Evolutionary conservation across 2,329 filamentous ascomycete species (phyloP).

Genomic region (Colletotrichum eremochloae): DNA sequence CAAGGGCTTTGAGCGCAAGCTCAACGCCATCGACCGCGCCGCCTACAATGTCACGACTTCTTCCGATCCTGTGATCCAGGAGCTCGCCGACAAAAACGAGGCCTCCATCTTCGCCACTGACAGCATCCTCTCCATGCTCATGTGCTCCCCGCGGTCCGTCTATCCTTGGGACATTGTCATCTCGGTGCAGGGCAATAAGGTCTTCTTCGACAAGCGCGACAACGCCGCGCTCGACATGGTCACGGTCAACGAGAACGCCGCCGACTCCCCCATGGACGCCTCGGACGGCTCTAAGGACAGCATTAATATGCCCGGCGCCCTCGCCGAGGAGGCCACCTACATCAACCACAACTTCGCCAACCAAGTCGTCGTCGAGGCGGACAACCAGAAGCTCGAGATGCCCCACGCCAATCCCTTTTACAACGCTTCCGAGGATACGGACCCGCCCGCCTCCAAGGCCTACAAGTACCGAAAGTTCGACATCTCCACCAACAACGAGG

Average conservation of each 20-base stretch:
- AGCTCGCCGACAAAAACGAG: constrained; percentile 94
- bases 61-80: constrained; percentile 95
- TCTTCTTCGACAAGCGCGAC: constrained; percentile 99
- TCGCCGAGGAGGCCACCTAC: constrained; percentile 97
- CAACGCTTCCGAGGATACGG: constrained; percentile 91
- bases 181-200: constrained; percentile 91
- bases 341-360: constrained; percentile 99
- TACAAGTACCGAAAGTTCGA: constrained; percentile 99
- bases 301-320: constrained; percentile 92
- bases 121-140: constrained; percentile 98
- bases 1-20: constrained; percentile 88
- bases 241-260: constrained; percentile 98
- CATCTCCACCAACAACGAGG: constrained; percentile 92
- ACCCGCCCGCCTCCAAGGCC: constrained; percentile 93
- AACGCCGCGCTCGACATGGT: constrained; percentile 96
- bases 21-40: constrained; percentile 90
- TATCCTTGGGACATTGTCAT: constrained; percentile 99
- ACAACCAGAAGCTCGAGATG: constrained; percentile 85
- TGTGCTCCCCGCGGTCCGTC: constrained; percentile 96
- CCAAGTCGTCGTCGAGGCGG: constrained; percentile 90
- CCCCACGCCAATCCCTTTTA: constrained; percentile 96
- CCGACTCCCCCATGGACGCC: constrained; percentile 91
- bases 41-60: constrained; percentile 99
- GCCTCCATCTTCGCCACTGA: constrained; percentile 97
- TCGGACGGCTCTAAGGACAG: constrained; percentile 93